Evolutionary conservation across 768 basidiomycete species (phyloP), one percentile per base, ranked within the genome.

Genomic region (Coprinopsis sp.): DNA sequence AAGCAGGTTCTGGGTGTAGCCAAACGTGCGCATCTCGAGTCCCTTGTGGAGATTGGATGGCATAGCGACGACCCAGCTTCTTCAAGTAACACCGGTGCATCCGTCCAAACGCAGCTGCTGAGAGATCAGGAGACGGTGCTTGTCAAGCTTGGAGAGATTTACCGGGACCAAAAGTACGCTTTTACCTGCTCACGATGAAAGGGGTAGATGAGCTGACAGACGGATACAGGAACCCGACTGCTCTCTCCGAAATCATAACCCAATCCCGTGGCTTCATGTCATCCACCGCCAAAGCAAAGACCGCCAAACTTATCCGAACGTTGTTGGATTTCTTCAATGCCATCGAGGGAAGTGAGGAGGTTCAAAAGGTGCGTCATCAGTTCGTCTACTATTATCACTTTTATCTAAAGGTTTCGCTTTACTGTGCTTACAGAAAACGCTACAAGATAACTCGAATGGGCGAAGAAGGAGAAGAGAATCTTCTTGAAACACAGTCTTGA

Each of bases 261-360:
- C 73, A 85, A 22, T 91, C 90, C 0, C 72, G 92, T 39, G 74
- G 80, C 0, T 92, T 94, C 72, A 89, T 95, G 78, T 84, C 89
- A 0, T 86, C 87, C n/a, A 89, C 91, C 0, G 94, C 94, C 13
- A 97, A 97, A 66, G 94, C 93, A 1, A 96, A 97, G 67, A 96
- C 95, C 0, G 93, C 93, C 3, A 95, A 95, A 69, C 81, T 97
- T 53, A 95, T n/a, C n/a, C n/a, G 92, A 92, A 51, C 55, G 84
- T 58, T 3, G 7, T 10, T 21, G 2, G 10, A 11, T 30, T 23
- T 13, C 12, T 36, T 16, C 6, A 8, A 8, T 31, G 8, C n/a
- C n/a, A n/a, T n/a, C n/a, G n/a, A n/a, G n/a, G n/a, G n/a, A n/a
- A n/a, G n/a, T n/a, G n/a, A n/a, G n/a, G 29, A n/a, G 29, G 29